Percentiles rank a stretch among this genome's conserved stretches.
phyloP scores from a whole-genome alignment of 2,329 filamentous ascomycete species.

The Botrytis paeoniae region DNA sequence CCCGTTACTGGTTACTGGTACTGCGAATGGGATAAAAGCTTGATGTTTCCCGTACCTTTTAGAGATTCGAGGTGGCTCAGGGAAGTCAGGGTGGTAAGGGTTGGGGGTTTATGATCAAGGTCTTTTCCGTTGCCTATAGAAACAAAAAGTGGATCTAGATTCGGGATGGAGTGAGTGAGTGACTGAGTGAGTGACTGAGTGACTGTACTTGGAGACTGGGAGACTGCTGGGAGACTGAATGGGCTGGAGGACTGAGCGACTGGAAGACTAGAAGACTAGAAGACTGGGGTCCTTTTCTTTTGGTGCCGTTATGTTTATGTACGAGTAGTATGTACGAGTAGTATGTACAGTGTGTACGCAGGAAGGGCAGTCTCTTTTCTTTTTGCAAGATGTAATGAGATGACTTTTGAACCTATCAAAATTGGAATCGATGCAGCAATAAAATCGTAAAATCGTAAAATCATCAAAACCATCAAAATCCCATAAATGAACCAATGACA shows the following conservation, averaged over 20 bases:
- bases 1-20: background rate
- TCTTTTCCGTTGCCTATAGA: conserved; percentile 13
- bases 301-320: background rate
- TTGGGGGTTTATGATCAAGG: background rate
- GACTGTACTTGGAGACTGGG: background rate
- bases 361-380: background rate
- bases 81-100: background rate
- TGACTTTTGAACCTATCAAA: background rate
- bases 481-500: background rate
- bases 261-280: background rate
- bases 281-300: background rate
- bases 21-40: conserved; percentile 8
- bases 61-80: background rate
- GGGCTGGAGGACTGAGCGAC: too few species aligned
- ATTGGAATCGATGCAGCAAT: background rate
- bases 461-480: background rate
- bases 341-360: background rate
- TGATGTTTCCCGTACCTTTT: conserved; percentile 1
- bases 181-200: background rate
- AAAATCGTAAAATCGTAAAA: background rate
- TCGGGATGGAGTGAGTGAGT: background rate
- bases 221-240: too few species aligned
- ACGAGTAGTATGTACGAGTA: background rate
- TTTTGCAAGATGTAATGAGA: background rate
- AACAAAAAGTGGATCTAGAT: conserved; percentile 16